Evolutionary conservation across 257 asterid genomes (phyloP).

Genomic region (Lithospermum erythrorhizon): DNA sequence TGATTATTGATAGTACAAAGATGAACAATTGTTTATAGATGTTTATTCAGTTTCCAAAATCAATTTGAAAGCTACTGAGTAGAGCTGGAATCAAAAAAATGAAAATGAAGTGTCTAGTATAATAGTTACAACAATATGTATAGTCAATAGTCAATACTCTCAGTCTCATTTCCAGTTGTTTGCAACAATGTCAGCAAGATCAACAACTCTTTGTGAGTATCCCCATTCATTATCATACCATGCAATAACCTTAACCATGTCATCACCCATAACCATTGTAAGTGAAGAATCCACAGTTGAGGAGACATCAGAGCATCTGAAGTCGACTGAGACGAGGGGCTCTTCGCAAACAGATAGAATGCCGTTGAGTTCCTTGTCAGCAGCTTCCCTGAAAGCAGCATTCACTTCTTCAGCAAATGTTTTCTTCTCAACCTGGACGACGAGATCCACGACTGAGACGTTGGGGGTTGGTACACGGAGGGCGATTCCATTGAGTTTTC

Average conservation of each 20-base stretch:
- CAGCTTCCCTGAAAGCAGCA: conserved; percentile 73
- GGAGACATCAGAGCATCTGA: conserved; percentile 81
- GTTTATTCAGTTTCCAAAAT: no score
- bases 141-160: no score
- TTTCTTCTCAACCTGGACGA: conserved; percentile 84
- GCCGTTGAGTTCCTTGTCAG: conserved; percentile 66
- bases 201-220: conserved; percentile 97
- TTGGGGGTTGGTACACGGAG: conserved; percentile 94
- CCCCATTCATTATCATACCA: conserved; percentile 99
- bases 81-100: no score
- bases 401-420: conserved; percentile 91
- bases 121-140: no score
- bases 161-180: conserved; percentile 68
- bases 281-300: conserved; percentile 75
- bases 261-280: conserved; percentile 97
- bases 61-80: no score
- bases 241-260: conserved; percentile 93
- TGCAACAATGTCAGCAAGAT: conserved; percentile 92
- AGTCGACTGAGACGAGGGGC: conserved; percentile 86
- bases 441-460: conserved; percentile 83
- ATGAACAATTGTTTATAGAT: no score
- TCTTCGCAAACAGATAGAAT: conserved; percentile 72
- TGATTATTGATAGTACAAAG: no score
- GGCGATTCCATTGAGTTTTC: conserved; percentile 91
- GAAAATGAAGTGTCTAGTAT: no score